phyloP scores from a whole-genome alignment of 2,329 filamentous ascomycete genomes.

The Pyricularia sp. region DNA sequence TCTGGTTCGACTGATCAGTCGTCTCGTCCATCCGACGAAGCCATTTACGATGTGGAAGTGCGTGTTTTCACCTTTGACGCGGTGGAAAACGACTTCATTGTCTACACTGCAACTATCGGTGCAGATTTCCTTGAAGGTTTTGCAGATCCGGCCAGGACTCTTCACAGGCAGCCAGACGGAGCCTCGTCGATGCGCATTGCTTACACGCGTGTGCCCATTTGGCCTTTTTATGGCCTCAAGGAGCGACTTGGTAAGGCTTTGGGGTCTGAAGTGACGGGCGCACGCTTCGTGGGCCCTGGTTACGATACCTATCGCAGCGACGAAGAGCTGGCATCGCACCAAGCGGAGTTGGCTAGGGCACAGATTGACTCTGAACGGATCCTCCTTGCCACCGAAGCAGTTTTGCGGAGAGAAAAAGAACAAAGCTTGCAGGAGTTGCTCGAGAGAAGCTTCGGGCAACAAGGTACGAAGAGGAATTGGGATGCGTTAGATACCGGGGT shows the following conservation, averaged over 20 bases:
- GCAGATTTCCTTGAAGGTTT: conserved; percentile 36
- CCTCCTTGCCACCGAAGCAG: neutral
- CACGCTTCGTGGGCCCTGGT: conserved; percentile 12
- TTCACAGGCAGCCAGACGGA: conserved; percentile 5
- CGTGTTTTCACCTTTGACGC: conserved; percentile 38
- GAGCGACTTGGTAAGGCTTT: conserved; percentile 41
- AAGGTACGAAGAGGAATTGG: conserved; percentile 6
- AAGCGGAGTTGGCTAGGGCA: conserved; percentile 31
- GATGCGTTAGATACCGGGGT: neutral
- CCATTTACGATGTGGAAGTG: conserved; percentile 35
- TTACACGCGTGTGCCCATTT: conserved; percentile 35
- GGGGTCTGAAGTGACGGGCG: conserved; percentile 35
- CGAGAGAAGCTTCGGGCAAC: conserved; percentile 27
- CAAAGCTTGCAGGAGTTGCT: conserved; percentile 23
- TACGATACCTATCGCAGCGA: conserved; percentile 7
- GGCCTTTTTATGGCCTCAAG: conserved; percentile 41
- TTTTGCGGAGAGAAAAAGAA: conserved; percentile 20
- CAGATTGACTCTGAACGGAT: conserved; percentile 19
- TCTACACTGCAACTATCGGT: conserved; percentile 38
- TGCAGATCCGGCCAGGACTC: conserved; percentile 28
- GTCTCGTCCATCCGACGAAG: neutral
- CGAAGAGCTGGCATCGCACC: conserved; percentile 15
- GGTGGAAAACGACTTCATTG: conserved; percentile 33
- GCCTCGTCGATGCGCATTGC: conserved; percentile 20
- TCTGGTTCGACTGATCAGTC: conserved; percentile 2